Base-by-base conservation (phyloP, 768 basidiomycete species). In the Ramaria sp. region DNA sequence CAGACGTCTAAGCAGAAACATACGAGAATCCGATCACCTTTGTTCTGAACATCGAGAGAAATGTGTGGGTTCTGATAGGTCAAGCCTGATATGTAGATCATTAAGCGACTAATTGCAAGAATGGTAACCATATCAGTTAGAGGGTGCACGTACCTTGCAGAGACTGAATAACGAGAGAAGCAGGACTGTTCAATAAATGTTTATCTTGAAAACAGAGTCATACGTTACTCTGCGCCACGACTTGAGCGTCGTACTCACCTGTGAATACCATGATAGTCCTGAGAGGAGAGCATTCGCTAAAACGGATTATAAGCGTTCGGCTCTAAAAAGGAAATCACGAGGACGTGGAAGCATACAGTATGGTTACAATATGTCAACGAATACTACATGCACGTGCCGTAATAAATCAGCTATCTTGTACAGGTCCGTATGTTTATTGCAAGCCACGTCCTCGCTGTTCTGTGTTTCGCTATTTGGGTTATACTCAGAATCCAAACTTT, bases 181-280 rank as follows among this genome's bases (percentile, higher is more conserved):
- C 70, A 1, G 91, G 76, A 3, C 76, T 66, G 69, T 93, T 92
- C 59, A 88, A 61, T 60, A 96, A 80, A 72, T 96, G 93, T 64
- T 95, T 93, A 57, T 66, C 67, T 68, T 54, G 9, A 34, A 19
- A 20, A 20, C 4, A 2, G 47, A 31, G 27, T 48, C 17, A 10
- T 17, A 53, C 10, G 49, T 11, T 11, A 12, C 6, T 9, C 11
- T 49, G 7, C 27, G 19, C 11, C 22, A 30, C 12, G 19, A 12
- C 11, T 15, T 12, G 24, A 24, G 4, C 10, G 31, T 27, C 2
- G 12, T n/a, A 57, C 37, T 57, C 13, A 57, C 55, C 31, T 57
- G 48, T 49, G 31, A 57, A 42, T 4, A 57, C 55, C 55, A 57
- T 57, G 46, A 19, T 49, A 30, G 47, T 47, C 17, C 9, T 20